A percentile compares a stretch with the other conserved stretches of the same genome.
Evolutionary conservation across 176 grass and related monocot species (phyloP).

Genomic region (Oryza glaberrima): DNA sequence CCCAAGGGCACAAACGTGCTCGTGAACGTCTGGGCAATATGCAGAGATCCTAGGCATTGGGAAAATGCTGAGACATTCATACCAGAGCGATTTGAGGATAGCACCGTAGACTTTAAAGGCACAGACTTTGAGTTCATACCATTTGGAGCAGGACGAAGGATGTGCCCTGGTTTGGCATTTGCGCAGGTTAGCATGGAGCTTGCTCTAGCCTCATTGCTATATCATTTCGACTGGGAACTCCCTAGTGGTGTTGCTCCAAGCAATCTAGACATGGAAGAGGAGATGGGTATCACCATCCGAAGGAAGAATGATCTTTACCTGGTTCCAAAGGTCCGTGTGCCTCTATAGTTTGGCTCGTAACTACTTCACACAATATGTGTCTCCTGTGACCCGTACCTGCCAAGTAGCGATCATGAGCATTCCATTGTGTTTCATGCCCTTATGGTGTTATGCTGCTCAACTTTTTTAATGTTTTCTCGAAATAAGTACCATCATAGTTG

Average conservation of each 20-base stretch:
- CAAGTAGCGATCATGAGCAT: neutral
- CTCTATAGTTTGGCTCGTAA: neutral
- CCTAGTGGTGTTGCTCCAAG: neutral
- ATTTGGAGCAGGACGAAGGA: conserved; percentile 20
- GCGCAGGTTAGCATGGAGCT: conserved; percentile 14
- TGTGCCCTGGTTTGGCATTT: conserved; percentile 16
- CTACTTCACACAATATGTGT: neutral
- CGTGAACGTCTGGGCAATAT: conserved; percentile 26
- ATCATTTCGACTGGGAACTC: conserved; percentile 44
- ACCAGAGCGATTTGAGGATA: neutral
- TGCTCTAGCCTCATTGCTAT: neutral
- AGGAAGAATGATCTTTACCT: conserved; percentile 8
- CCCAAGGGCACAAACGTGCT: neutral
- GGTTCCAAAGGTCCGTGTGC: neutral
- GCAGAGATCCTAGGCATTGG: conserved; percentile 29
- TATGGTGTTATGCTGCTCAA: neutral
- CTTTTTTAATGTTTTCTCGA: neutral
- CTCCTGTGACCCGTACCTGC: neutral
- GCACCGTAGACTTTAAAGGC: neutral
- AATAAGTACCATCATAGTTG: neutral
- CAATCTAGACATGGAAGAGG: neutral
- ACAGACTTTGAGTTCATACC: conserved; percentile 15
- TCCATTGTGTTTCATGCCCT: neutral
- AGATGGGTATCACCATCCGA: neutral
- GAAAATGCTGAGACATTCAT: neutral